Conservation (phyloP, 805 yeast species). For the Candida hispaniensis region DNA sequence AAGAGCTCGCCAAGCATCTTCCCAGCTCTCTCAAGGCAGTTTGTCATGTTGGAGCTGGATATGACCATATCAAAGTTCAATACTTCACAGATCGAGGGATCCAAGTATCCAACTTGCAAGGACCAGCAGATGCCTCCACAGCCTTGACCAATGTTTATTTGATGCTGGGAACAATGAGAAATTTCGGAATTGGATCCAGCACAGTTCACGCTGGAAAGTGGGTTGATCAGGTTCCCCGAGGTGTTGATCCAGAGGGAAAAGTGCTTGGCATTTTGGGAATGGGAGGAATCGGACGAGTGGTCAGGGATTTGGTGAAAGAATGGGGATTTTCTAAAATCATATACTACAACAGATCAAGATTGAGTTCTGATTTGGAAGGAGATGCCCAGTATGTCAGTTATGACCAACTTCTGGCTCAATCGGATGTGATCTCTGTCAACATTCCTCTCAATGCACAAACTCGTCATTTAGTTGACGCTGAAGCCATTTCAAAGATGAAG, state of each 20-base stretch:
- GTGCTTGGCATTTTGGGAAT: slow-evolving; percentile 72
- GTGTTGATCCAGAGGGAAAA: slow-evolving; percentile 67
- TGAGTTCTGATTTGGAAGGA: slow-evolving; percentile 51
- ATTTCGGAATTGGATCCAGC: slow-evolving; percentile 51
- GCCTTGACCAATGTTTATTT: slow-evolving; percentile 61
- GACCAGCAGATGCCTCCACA: slow-evolving; percentile 57
- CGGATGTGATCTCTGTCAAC: slow-evolving; percentile 65
- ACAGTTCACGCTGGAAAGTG: slow-evolving; percentile 50
- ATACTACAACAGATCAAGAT: slow-evolving; percentile 58
- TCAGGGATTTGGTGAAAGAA: slow-evolving; percentile 58
- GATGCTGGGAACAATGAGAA: slow-evolving; percentile 52
- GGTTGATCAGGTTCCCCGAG: slow-evolving; percentile 53
- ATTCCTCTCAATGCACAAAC: slow-evolving; percentile 68
- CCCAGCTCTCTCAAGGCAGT: slow-evolving; percentile 46
- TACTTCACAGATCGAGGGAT: slow-evolving; percentile 42
- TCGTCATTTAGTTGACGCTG: slow-evolving; percentile 41
- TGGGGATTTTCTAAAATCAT: slow-evolving; percentile 64
- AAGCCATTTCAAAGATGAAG: slow-evolving; percentile 38
- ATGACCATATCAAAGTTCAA: slow-evolving; percentile 56
- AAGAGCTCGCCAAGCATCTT: slow-evolving; percentile 43
- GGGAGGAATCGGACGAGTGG: slow-evolving; percentile 85
- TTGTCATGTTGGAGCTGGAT: slow-evolving; percentile 60
- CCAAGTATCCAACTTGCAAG: slow-evolving; percentile 58
- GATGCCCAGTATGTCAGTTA: slow-evolving; percentile 61
- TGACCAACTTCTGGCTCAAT: slow-evolving; percentile 50